A percentile compares a stretch with the other conserved stretches of the same genome.
Conservation (phyloP, 352 stramenopile genomes). For the Phytophthora rubi region DNA sequence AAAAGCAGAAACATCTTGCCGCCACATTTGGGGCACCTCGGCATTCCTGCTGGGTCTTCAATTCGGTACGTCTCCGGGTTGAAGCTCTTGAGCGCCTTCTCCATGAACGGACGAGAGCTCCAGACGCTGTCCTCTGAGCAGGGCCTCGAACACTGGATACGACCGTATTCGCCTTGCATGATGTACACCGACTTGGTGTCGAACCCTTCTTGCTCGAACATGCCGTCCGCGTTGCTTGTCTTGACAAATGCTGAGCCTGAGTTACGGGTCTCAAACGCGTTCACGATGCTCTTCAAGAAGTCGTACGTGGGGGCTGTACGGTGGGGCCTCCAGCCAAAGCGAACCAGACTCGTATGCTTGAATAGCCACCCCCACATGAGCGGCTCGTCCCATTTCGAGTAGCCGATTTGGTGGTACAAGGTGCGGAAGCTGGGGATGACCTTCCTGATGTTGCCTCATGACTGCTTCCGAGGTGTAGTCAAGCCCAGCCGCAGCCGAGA, state of each 20-base stretch:
- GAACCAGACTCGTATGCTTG: conserved; percentile 65
- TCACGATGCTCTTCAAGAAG: conserved; percentile 53
- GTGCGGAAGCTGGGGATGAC: conserved; percentile 58
- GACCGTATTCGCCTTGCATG: conserved; percentile 71
- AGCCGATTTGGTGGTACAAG: conserved; percentile 69
- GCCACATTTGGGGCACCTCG: conserved; percentile 58
- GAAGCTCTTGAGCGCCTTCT: conserved; percentile 54
- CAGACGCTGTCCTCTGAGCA: conserved; percentile 61
- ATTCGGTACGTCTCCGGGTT: conserved; percentile 64
- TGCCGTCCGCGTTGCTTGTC: conserved; percentile 77
- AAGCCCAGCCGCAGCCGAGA: conserved; percentile 73
- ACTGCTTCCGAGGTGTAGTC: conserved; percentile 74
- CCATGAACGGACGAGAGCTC: conserved; percentile 58
- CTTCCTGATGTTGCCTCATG: conserved; percentile 52
- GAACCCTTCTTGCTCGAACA: conserved; percentile 80
- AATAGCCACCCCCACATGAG: conserved; percentile 74
- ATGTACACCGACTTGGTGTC: conserved; percentile 56
- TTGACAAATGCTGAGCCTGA: conserved; percentile 58
- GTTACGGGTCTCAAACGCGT: conserved; percentile 39
- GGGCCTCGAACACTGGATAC: conserved; percentile 55
- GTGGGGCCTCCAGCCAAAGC: conserved; percentile 55
- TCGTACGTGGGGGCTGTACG: conserved; percentile 63
- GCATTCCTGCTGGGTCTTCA: conserved; percentile 54
- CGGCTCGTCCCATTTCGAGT: conserved; percentile 43
- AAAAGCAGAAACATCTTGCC: conserved; percentile 60